Base-by-base conservation (phyloP, 768 basidiomycete species). In the Sporobolomyces pararoseus region DNA sequence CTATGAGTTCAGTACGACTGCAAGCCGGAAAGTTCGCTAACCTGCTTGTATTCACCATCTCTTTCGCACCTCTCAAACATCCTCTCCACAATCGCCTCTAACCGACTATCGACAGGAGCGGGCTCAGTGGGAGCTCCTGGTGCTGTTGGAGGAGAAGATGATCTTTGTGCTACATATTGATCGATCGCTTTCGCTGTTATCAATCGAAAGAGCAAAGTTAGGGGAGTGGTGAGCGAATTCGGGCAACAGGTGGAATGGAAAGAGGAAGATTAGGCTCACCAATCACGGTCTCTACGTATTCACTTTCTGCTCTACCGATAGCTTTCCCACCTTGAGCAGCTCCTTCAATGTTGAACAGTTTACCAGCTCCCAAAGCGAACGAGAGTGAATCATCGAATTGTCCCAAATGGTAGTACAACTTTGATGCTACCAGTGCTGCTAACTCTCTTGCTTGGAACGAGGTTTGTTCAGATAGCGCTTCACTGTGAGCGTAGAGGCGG, bases 371-470 rank as follows among this genome's bases (percentile, higher is more conserved):
- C 54, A 99, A 86, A 27, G 96, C 96, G 77, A 97, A 97, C 17
- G 90, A 88, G 67, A 99, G 85, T 34, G 94, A 91, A 79, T 99
- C 96, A 77, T 94, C 91, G 75, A 95, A 90, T 79, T 91, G 90
- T 73, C 90, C 92, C 57, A 99, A 84, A 84, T 89, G 95, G 81
- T 92, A 98, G 81, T 98, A 98, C 58, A 98, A 90, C 79, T 98
- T 98, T 84, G 92, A 94, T n/a, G 90, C 89, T 34, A 99, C 84
- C 59, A 98, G 83, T 27, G 94, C 91, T 25, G 96, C 94, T 59
- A 87, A 85, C 76, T 89, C 86, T 44, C 89, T 88, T 19, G 88
- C 84, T 0, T 89, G 84, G 12, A 97, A 83, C 44, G 88, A 85
- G 17, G 88, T 83, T 66, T 84, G 86, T 81, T 98, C 96, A 74